Percentiles rank a stretch among this genome's conserved stretches.
phyloP scores from a whole-genome alignment of 345 rosid species.

The Aquilaria sinensis region DNA sequence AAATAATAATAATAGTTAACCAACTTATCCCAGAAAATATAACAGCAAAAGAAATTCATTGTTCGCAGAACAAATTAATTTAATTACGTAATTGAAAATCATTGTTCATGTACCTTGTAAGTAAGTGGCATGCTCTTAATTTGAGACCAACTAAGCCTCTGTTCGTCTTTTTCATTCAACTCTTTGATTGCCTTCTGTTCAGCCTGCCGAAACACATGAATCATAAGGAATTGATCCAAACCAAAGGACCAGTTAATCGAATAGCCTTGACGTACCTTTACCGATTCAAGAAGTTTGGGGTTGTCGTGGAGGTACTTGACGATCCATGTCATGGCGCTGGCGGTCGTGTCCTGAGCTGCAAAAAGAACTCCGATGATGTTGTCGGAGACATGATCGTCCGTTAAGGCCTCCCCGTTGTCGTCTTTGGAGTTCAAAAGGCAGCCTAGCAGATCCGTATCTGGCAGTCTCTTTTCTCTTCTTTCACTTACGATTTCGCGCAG shows the following conservation, averaged over 20 bases:
- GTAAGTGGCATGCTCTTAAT: conserved; percentile 55
- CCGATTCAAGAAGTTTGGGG: conserved; percentile 55
- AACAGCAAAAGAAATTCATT: not conserved
- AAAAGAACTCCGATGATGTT: conserved; percentile 67
- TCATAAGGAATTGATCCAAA: not conserved
- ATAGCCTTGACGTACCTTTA: conserved; percentile 42
- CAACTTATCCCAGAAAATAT: not conserved
- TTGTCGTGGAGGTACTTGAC: conserved; percentile 71
- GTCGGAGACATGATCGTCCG: conserved; percentile 47
- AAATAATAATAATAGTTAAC: not conserved
- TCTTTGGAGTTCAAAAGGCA: conserved; percentile 41
- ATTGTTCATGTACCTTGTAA: conserved; percentile 27
- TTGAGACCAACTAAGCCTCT: conserved; percentile 47
- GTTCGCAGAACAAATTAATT: not conserved
- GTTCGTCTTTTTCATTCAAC: conserved; percentile 24
- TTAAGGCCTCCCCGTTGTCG: conserved; percentile 30
- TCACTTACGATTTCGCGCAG: conserved; percentile 40
- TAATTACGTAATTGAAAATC: too few relatives aligned
- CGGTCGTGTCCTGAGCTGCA: conserved; percentile 77
- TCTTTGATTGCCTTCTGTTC: conserved; percentile 44
- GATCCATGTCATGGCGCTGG: conserved; percentile 76
- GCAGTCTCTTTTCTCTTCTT: conserved; percentile 42
- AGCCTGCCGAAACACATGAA: conserved; percentile 21
- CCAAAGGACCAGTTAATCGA: conserved; percentile 3
- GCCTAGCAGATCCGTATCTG: conserved; percentile 41